Conservation (phyloP, 257 asterid genomes). For the Haberlea rhodopensis region DNA sequence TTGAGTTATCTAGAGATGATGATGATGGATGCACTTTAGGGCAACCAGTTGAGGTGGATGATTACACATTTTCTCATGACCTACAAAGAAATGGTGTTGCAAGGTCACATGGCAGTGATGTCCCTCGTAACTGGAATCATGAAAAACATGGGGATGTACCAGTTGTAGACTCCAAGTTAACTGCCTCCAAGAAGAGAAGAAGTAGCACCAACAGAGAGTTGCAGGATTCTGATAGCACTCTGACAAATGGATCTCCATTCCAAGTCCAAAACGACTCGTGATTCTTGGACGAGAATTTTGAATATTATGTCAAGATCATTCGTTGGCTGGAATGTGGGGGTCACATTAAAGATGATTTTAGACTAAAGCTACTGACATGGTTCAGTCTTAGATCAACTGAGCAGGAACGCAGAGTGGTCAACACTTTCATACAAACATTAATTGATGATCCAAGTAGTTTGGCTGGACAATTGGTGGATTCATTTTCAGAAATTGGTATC, state of each 20-base stretch:
- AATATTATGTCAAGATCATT: conserved; percentile 74
- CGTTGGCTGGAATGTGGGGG: conserved; percentile 93
- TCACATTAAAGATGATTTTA: conserved; percentile 60
- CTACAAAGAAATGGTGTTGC: conserved; percentile 41
- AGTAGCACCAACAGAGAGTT: conserved; percentile 39
- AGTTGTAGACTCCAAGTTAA: conserved; percentile 54
- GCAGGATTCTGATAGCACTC: too few relatives aligned
- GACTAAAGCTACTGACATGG: too few relatives aligned
- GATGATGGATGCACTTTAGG: too few relatives aligned
- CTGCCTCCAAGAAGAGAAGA: conserved; percentile 50
- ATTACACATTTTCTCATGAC: conserved; percentile 64
- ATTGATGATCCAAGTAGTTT: too few relatives aligned
- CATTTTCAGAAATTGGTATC: too few relatives aligned
- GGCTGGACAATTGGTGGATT: too few relatives aligned
- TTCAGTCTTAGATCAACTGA: too few relatives aligned
- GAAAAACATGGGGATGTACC: conserved; percentile 51
- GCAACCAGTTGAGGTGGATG: conserved; percentile 51
- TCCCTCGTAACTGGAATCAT: conserved; percentile 40
- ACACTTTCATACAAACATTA: too few relatives aligned
- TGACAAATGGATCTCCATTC: too few relatives aligned
- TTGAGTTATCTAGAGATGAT: conserved; percentile 71
- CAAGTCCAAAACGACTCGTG: conserved; percentile 41
- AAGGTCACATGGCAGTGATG: conserved; percentile 51
- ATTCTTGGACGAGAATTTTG: conserved; percentile 73
- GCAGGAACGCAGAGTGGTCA: too few relatives aligned